phyloP scores from a whole-genome alignment of 139 green algal species.

The Gonium pectorale region DNA sequence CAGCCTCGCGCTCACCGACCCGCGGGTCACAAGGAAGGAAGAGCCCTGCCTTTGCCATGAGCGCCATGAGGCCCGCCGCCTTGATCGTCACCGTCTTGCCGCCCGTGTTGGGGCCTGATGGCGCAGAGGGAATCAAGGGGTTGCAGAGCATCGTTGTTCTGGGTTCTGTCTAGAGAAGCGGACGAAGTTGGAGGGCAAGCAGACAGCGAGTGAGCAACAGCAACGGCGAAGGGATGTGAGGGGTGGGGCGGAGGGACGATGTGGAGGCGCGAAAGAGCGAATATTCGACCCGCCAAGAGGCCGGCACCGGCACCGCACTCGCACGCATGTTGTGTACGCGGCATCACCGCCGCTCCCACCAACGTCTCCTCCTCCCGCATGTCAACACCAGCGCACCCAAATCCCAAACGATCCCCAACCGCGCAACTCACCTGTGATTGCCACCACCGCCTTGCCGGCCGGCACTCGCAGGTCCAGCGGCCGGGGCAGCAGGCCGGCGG shows the following conservation, averaged over 20 bases:
- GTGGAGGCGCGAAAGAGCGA: too few relatives aligned
- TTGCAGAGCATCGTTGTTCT: background rate
- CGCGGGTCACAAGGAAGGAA: constrained; percentile 59
- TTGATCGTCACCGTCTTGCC: constrained; percentile 98
- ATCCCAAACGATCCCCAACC: too few relatives aligned
- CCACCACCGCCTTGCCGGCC: constrained; percentile 50
- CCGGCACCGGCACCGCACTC: too few relatives aligned
- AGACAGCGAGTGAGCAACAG: too few relatives aligned
- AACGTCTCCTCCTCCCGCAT: background rate
- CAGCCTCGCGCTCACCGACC: too few relatives aligned
- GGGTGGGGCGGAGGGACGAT: background rate
- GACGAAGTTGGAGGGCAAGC: too few relatives aligned
- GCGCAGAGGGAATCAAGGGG: background rate
- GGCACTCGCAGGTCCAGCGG: constrained; percentile 67
- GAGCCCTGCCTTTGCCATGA: constrained; percentile 89
- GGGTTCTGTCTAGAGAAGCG: background rate
- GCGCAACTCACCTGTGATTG: constrained; percentile 62
- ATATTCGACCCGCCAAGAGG: too few relatives aligned
- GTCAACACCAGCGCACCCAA: too few relatives aligned
- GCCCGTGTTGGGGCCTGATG: constrained; percentile 64
- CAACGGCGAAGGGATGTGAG: too few relatives aligned
- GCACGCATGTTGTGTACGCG: too few relatives aligned
- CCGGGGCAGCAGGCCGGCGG: constrained; percentile 27
- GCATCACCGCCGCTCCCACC: too few relatives aligned
- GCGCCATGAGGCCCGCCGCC: constrained; percentile 82